Conservation (phyloP, 768 basidiomycete species). For the Clavaria fumosa region DNA sequence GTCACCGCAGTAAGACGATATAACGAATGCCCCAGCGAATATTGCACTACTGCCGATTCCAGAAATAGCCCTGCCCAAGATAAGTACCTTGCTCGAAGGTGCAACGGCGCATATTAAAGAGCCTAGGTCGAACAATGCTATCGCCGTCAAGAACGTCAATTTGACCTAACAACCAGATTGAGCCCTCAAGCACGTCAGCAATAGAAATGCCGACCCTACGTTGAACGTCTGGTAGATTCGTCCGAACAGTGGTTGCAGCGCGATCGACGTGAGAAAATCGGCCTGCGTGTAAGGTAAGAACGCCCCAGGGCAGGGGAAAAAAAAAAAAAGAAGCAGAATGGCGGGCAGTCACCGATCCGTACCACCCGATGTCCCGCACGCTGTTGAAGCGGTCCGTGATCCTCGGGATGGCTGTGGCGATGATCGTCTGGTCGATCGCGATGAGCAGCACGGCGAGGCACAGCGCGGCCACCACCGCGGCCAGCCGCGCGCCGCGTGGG, state of each 20-base stretch:
- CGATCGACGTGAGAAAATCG: constrained; percentile 2
- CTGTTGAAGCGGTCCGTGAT: constrained; percentile 4
- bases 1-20: background rate
- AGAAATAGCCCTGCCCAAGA: background rate
- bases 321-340: background rate
- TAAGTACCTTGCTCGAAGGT: background rate
- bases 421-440: background rate
- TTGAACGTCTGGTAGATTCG: constrained; percentile 5
- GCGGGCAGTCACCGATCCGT: background rate
- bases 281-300: background rate
- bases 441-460: background rate
- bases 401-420: background rate
- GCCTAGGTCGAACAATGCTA: constrained; percentile 1
- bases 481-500: background rate
- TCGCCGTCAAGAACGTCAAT: background rate
- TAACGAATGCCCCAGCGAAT: background rate
- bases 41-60: background rate
- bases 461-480: background rate
- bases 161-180: background rate
- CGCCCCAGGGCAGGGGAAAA: background rate
- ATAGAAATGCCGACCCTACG: background rate
- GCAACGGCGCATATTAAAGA: constrained; percentile 1
- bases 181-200: background rate
- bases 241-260: constrained; percentile 3
- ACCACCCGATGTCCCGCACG: constrained; percentile 3